phyloP scores from a whole-genome alignment of 345 rosid genomes.

The Mallotus nudiflorus region DNA sequence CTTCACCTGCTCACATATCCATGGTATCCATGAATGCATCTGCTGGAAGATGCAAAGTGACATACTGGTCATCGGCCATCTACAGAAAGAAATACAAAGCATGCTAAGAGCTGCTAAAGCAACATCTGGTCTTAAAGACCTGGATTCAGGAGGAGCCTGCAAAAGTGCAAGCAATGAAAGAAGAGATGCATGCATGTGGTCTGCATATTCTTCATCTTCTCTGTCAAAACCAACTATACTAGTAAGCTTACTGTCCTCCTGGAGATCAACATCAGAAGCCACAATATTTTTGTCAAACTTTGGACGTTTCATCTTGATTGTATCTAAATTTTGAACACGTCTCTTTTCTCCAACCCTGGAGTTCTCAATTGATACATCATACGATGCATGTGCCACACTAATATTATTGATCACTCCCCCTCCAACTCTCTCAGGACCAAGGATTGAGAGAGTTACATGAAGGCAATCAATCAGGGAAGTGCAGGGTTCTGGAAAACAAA shows the following conservation, averaged over 20 bases:
- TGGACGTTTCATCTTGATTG: constrained; percentile 53
- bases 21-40: constrained; percentile 73
- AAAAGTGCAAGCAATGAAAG: constrained; percentile 59
- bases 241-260: constrained; percentile 34
- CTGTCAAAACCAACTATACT: constrained; percentile 38
- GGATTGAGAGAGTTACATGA: constrained; percentile 54
- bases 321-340: constrained; percentile 41
- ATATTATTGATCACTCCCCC: constrained; percentile 33
- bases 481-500: constrained; percentile 70
- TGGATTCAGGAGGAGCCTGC: constrained; percentile 45
- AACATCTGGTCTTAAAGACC: constrained; percentile 50
- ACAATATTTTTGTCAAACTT: constrained; percentile 51
- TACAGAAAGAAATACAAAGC: constrained; percentile 72
- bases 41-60: constrained; percentile 53
- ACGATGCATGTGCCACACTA: constrained; percentile 24
- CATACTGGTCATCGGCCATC: constrained; percentile 51
- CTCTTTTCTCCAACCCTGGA: constrained; percentile 64
- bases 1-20: constrained; percentile 84
- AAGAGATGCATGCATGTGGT: constrained; percentile 46
- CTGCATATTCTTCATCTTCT: constrained; percentile 53
- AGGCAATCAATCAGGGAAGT: constrained; percentile 68
- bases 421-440: constrained; percentile 54
- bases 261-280: constrained; percentile 35
- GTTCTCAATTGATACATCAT: constrained; percentile 37
- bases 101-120: constrained; percentile 75